Conservation (phyloP, 139 green algal genomes). For the Deuterostichococcus epilithicus region DNA sequence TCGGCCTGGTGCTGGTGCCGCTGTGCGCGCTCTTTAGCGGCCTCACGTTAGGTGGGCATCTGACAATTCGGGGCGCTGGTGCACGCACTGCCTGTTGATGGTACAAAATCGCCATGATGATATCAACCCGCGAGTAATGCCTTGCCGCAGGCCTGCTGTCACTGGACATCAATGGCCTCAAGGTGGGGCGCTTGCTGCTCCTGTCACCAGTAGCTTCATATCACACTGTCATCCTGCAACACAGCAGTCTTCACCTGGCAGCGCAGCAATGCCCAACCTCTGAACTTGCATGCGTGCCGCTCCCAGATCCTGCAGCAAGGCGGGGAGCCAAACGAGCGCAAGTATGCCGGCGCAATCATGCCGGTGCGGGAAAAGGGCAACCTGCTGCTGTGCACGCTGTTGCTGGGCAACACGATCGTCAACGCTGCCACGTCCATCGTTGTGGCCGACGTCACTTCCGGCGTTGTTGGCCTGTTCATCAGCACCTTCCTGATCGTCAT, state of each 20-base stretch:
- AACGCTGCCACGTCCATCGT: conserved; percentile 56
- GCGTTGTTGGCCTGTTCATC: conserved; percentile 32
- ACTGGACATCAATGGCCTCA: conserved; percentile 13
- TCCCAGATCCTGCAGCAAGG: conserved; percentile 3
- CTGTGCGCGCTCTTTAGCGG: neutral
- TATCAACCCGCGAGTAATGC: no score
- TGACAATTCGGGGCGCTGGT: no score
- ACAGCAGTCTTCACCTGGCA: no score
- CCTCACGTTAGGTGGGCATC: neutral
- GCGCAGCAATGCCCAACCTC: no score
- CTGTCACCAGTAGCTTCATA: no score
- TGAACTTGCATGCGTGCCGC: no score
- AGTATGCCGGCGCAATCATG: conserved; percentile 11
- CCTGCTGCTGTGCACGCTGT: conserved; percentile 64
- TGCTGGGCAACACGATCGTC: conserved; percentile 60
- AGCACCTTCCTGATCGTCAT: conserved; percentile 50
- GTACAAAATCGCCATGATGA: no score
- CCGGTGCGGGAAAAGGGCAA: conserved; percentile 56
- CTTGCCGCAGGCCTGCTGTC: conserved; percentile 11
- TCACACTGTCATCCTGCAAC: no score
- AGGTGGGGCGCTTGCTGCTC: neutral
- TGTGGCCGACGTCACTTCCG: conserved; percentile 36
- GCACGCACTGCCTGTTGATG: no score
- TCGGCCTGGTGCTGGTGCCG: neutral
- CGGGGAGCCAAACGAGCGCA: conserved; percentile 6